These are phyloP conservation scores for Excoecaria cochinchinensis DNA, from an alignment of 345 rosid species.

Conservation along the genomic window DNA sequence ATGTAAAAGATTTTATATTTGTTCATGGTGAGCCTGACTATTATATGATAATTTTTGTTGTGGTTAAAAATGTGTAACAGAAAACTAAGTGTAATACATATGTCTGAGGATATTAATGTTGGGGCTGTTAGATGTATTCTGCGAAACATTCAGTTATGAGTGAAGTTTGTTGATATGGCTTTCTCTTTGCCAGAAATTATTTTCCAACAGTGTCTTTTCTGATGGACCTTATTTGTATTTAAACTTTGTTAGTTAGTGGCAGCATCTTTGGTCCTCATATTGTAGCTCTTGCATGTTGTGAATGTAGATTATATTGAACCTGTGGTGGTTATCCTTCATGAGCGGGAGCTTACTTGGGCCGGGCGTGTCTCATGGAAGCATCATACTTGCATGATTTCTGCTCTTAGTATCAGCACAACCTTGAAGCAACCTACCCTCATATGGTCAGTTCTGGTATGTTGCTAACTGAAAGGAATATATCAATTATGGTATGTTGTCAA, in stretches of 20 bases:
- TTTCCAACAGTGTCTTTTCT: background rate
- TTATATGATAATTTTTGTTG: background rate
- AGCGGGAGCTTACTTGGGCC: constrained; percentile 92
- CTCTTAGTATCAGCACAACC: constrained; percentile 91
- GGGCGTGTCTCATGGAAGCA: constrained; percentile 91
- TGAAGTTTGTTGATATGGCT: background rate
- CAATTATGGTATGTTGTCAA: constrained; percentile 52
- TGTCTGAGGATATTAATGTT: background rate
- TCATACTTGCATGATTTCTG: constrained; percentile 94
- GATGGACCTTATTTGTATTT: background rate
- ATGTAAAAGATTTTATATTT: constrained; percentile 89
- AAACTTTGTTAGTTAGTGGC: background rate
- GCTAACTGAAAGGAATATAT: constrained; percentile 21
- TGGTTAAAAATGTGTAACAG: background rate
- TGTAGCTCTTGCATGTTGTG: constrained; percentile 25
- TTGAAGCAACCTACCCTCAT: constrained; percentile 95
- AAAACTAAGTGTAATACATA: background rate
- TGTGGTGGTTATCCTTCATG: constrained; percentile 94
- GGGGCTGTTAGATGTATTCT: background rate
- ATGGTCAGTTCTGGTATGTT: constrained; percentile 92
- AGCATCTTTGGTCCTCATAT: constrained; percentile 21
- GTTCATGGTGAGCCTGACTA: constrained; percentile 63
- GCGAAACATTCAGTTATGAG: background rate
- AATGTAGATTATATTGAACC: constrained; percentile 91
- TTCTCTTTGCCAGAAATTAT: background rate